phyloP scores from a whole-genome alignment of 257 asterid species.

The Cordia subcordata region DNA sequence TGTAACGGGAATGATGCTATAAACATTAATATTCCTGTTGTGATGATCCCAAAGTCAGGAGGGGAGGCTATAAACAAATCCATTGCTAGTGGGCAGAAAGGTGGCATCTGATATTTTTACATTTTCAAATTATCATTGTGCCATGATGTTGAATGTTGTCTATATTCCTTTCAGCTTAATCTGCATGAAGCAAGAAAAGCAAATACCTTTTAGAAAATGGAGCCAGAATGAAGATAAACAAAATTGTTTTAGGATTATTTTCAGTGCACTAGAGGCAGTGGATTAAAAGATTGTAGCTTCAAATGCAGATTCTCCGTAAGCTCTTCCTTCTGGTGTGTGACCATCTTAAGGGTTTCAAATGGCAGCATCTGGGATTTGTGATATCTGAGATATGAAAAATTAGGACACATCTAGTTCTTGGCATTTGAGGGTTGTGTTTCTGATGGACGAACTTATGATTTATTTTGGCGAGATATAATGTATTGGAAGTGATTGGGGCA shows the following conservation, averaged over 20 bases:
- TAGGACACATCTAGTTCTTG: too few species aligned
- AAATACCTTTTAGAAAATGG: too few species aligned
- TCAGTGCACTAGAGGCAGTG: too few species aligned
- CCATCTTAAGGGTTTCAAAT: neutral
- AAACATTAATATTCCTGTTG: constrained; percentile 70
- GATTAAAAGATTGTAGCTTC: too few species aligned
- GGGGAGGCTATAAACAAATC: constrained; percentile 66
- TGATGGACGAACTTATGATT: too few species aligned
- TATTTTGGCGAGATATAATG: too few species aligned
- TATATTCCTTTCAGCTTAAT: neutral
- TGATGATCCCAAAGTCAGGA: constrained; percentile 65
- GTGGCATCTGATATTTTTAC: constrained; percentile 28
- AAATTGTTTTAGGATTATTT: too few species aligned
- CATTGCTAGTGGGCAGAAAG: constrained; percentile 47
- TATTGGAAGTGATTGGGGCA: too few species aligned
- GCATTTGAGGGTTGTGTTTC: too few species aligned
- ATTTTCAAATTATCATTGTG: neutral
- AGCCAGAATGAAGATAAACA: too few species aligned
- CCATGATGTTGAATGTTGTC: neutral
- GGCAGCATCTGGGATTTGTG: neutral
- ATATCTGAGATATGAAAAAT: neutral
- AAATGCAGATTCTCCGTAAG: neutral
- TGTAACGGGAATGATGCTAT: constrained; percentile 58
- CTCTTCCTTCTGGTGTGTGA: neutral
- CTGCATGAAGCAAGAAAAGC: too few species aligned